Percentiles rank a stretch among this genome's conserved stretches.
Evolutionary conservation across 2,329 filamentous ascomycete genomes (phyloP).

Genomic region (Aspergillus sp.): DNA sequence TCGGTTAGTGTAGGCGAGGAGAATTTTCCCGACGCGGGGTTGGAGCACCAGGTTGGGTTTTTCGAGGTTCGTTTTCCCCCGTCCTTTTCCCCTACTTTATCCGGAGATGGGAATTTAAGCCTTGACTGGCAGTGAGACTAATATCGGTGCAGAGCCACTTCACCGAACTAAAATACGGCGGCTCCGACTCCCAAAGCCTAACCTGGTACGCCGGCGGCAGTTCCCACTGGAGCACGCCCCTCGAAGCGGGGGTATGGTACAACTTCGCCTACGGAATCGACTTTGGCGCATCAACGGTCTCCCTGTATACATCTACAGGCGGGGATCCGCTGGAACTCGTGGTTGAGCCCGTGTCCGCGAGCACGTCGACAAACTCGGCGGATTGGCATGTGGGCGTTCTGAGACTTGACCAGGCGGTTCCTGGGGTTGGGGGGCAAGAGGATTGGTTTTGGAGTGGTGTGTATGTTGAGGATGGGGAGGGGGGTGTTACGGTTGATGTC

Average conservation of each 20-base stretch:
- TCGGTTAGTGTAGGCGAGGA: conserved; percentile 63
- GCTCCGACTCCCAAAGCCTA: conserved; percentile 57
- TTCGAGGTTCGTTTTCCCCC: conserved; percentile 43
- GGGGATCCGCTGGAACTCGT: conserved; percentile 60
- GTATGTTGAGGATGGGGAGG: conserved; percentile 71
- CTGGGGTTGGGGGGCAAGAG: conserved; percentile 61
- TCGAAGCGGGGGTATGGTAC: conserved; percentile 70
- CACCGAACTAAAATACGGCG: conserved; percentile 73
- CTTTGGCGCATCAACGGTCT: conserved; percentile 65
- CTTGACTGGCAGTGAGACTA: too few relatives aligned
- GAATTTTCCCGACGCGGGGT: conserved; percentile 61
- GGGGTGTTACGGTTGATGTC: conserved; percentile 48
- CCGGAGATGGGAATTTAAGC: too few relatives aligned
- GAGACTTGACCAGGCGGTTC: conserved; percentile 63
- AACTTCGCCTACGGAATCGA: conserved; percentile 77
- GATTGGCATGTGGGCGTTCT: conserved; percentile 76
- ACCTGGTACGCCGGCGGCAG: conserved; percentile 67
- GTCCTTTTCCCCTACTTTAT: background rate
- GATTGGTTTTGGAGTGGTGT: conserved; percentile 75
- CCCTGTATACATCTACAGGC: conserved; percentile 72
- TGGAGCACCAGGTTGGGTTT: conserved; percentile 70
- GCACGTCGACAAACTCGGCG: conserved; percentile 67
- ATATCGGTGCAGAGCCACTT: conserved; percentile 63
- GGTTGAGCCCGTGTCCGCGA: conserved; percentile 63
- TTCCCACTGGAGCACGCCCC: conserved; percentile 66